phyloP scores from a whole-genome alignment of 2,329 filamentous ascomycete species.

The Dactylonectria macrodidyma region DNA sequence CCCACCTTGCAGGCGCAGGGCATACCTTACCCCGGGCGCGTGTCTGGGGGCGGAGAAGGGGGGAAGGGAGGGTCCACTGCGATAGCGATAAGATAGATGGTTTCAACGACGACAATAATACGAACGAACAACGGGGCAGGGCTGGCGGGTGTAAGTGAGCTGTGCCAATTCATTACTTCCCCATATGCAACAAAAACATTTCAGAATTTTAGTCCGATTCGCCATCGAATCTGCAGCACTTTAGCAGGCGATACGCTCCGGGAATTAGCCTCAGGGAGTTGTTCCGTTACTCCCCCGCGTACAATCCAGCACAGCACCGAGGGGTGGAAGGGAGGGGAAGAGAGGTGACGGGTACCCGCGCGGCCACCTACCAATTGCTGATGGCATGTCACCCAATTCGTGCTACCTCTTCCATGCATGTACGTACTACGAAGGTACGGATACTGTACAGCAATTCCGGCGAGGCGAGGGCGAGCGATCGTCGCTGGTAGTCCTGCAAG shows the following conservation, averaged over 20 bases:
- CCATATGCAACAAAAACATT: too few relatives aligned
- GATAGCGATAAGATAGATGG: slow-evolving; percentile 39
- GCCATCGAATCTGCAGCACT: too few relatives aligned
- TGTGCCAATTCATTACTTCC: not conserved
- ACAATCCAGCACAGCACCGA: slow-evolving; percentile 10
- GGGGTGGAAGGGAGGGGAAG: not conserved
- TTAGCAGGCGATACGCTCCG: too few relatives aligned
- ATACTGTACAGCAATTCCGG: not conserved
- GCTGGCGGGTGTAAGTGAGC: slow-evolving; percentile 17
- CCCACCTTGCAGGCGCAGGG: not conserved
- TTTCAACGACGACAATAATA: slow-evolving; percentile 19
- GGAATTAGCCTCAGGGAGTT: not conserved
- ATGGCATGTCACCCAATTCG: slow-evolving; percentile 9
- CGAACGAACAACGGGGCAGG: not conserved
- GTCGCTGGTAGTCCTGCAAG: slow-evolving; percentile 15
- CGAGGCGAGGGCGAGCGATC: slow-evolving; percentile 9
- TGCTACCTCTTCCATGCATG: slow-evolving; percentile 9
- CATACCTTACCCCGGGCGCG: slow-evolving; percentile 23
- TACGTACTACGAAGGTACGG: not conserved
- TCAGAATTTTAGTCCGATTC: too few relatives aligned
- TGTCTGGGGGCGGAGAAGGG: not conserved
- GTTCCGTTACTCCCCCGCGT: not conserved
- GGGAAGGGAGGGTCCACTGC: not conserved
- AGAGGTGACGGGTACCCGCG: slow-evolving; percentile 7
- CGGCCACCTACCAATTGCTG: slow-evolving; percentile 4